phyloP scores from a whole-genome alignment of 1,284 basidiomycete species.

The Gastroboletus turbinatus region DNA sequence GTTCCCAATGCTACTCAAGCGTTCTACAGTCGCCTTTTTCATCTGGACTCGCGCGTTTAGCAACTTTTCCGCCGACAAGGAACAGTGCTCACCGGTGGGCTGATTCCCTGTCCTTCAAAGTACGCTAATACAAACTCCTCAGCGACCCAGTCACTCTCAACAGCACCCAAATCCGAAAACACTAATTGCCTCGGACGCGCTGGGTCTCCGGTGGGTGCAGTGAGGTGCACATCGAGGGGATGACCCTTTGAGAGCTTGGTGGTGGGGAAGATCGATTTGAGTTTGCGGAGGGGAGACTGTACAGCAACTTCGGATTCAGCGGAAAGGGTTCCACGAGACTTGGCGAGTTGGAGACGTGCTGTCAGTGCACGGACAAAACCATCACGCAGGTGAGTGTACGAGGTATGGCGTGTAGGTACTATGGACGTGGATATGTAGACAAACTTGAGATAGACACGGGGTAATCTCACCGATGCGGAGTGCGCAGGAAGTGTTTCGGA shows the following conservation, averaged over 20 bases:
- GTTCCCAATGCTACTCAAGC: slow-evolving; percentile 19
- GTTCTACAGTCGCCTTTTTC: slow-evolving; percentile 38
- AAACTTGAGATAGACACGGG: background rate
- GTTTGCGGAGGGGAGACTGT: slow-evolving; percentile 64
- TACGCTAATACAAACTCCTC: slow-evolving; percentile 72
- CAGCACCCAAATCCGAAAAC: slow-evolving; percentile 69
- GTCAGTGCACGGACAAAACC: slow-evolving; percentile 81
- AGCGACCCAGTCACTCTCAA: slow-evolving; percentile 74
- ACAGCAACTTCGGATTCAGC: slow-evolving; percentile 56
- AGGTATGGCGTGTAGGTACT: slow-evolving; percentile 84
- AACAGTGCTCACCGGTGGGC: slow-evolving; percentile 58
- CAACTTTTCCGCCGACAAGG: background rate
- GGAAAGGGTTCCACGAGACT: slow-evolving; percentile 51
- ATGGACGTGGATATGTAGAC: slow-evolving; percentile 1
- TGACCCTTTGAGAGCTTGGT: slow-evolving; percentile 62
- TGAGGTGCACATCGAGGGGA: slow-evolving; percentile 67
- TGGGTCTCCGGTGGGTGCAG: slow-evolving; percentile 47
- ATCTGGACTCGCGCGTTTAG: slow-evolving; percentile 35
- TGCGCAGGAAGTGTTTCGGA: slow-evolving; percentile 69
- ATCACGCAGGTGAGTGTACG: slow-evolving; percentile 81
- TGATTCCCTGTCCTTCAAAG: slow-evolving; percentile 67
- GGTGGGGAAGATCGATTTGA: slow-evolving; percentile 76
- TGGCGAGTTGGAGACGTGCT: slow-evolving; percentile 57
- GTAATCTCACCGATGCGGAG: slow-evolving; percentile 62
- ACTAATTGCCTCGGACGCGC: slow-evolving; percentile 54